Base-by-base conservation (phyloP, 2,329 filamentous ascomycete species). In the Orbilia javanica region DNA sequence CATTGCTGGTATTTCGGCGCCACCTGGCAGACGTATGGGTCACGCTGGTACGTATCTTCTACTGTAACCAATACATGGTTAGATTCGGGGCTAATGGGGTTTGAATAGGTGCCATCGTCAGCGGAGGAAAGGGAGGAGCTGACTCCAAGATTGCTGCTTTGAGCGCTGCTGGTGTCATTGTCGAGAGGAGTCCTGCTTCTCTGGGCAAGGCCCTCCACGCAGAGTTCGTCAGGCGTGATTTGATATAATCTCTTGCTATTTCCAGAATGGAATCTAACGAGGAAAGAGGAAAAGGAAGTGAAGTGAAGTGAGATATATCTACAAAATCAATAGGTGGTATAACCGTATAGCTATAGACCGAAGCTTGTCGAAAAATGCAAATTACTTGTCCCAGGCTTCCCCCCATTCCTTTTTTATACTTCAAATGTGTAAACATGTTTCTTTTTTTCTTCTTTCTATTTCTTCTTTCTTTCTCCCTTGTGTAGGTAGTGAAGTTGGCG, bases 111-210 rank as follows among this genome's bases (percentile, higher is more conserved):
- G 96, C 96, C 84, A 99, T 99, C 84, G 95, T 99, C 81, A 93
- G 93, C 82, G 96, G 96, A 83, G 96, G 96, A 83, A 98, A 97
- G 90, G 96, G 96, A 84, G 96, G 94, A 84, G 96, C 96, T 81
- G 94, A 98, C 87, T 96, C 93, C 84, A 99, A 99, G 92, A 99
- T 99, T 86, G 88, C 91, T 83, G 96, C 96, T 79, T 91, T 99
- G 79, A 92, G 98, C 88, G 89, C 89, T 80, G 96, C 96, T 80
- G 96, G 96, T 85, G 96, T 98, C 83, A 90, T 97, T 83, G 96
- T 99, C 81, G 95, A 98, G 90, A 91, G 93, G 86, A 97, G 93
- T 83, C 95, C 96, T 80, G 96, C 96, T 81, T 86, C 90, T 82
- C 89, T 99, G 82, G 96, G 96, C 85, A 97, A 97, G 90, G 92